These are phyloP conservation scores for Synchytrium microbalum DNA, from an alignment of 371 early-diverging fungal species.

Conservation along the genomic window DNA sequence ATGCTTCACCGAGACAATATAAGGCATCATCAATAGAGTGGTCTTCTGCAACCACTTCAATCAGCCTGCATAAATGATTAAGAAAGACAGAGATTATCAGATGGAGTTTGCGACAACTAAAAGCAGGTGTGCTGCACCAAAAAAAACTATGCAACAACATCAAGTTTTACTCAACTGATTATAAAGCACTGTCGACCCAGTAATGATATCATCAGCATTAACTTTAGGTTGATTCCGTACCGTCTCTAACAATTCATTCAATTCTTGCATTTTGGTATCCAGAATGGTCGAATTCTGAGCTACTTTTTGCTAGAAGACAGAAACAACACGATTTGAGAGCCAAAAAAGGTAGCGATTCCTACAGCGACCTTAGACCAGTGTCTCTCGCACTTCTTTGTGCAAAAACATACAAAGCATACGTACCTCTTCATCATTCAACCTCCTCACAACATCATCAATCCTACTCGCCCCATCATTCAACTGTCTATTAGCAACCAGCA, in stretches of 20 bases:
- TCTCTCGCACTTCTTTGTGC: too few relatives aligned
- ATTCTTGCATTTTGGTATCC: conserved; percentile 44
- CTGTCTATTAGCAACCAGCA: conserved; percentile 47
- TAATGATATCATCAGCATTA: conserved; percentile 58
- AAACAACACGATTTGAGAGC: background rate
- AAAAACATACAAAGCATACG: background rate
- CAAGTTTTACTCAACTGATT: conserved; percentile 51
- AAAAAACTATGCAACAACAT: background rate
- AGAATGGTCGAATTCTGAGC: conserved; percentile 53
- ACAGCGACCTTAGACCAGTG: too few relatives aligned
- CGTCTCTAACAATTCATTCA: conserved; percentile 41
- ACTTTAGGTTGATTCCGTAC: conserved; percentile 55
- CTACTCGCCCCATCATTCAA: conserved; percentile 59
- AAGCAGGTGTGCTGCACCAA: background rate
- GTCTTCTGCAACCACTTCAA: conserved; percentile 80
- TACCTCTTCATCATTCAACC: conserved; percentile 36
- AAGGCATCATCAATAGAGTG: conserved; percentile 86
- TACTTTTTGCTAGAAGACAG: conserved; percentile 36
- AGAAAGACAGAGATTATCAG: background rate
- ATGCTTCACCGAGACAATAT: conserved; percentile 69
- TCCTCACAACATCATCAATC: conserved; percentile 47
- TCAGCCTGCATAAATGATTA: conserved; percentile 43
- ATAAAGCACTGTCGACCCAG: conserved; percentile 58
- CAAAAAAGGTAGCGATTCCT: background rate
- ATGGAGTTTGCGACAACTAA: background rate